Percentiles rank a stretch among this genome's conserved stretches.
Conservation (phyloP, 805 yeast genomes). For the Candida saitoana region DNA sequence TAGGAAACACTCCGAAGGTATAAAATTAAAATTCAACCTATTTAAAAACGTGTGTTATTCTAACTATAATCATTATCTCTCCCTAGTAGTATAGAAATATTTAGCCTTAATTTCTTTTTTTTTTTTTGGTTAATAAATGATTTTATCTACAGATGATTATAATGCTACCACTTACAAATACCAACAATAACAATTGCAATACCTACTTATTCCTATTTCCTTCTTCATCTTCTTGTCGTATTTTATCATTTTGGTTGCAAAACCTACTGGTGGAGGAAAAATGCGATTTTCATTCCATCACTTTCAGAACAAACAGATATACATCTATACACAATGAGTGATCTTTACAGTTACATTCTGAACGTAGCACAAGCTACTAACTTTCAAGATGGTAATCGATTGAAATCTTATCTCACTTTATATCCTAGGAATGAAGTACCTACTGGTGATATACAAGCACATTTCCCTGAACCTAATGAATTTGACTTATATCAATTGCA, state of each 20-base stretch:
- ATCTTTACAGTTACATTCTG: slow-evolving; percentile 15
- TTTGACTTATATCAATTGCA: slow-evolving; percentile 36
- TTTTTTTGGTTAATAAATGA: too few relatives aligned
- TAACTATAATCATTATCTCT: too few relatives aligned
- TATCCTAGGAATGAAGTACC: slow-evolving; percentile 26
- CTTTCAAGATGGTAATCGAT: slow-evolving; percentile 13
- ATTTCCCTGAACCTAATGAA: slow-evolving; percentile 35
- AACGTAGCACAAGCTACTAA: slow-evolving; percentile 16
- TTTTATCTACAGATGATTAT: too few relatives aligned
- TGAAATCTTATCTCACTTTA: slow-evolving; percentile 27
- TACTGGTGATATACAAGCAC: slow-evolving; percentile 27
- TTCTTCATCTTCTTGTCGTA: too few relatives aligned
- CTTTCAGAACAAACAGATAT: neutral
- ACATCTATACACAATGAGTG: slow-evolving; percentile 1
- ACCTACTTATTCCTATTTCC: too few relatives aligned
- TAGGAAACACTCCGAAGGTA: too few relatives aligned
- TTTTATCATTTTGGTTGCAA: neutral
- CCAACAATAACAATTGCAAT: too few relatives aligned
- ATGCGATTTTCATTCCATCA: neutral
- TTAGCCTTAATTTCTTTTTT: too few relatives aligned
- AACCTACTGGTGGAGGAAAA: neutral
- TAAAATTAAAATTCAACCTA: too few relatives aligned
- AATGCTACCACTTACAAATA: too few relatives aligned
- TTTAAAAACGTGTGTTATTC: too few relatives aligned
- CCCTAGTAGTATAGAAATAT: too few relatives aligned